Conservation (phyloP, 1,284 basidiomycete genomes). For the Amylostereum chailletii region DNA sequence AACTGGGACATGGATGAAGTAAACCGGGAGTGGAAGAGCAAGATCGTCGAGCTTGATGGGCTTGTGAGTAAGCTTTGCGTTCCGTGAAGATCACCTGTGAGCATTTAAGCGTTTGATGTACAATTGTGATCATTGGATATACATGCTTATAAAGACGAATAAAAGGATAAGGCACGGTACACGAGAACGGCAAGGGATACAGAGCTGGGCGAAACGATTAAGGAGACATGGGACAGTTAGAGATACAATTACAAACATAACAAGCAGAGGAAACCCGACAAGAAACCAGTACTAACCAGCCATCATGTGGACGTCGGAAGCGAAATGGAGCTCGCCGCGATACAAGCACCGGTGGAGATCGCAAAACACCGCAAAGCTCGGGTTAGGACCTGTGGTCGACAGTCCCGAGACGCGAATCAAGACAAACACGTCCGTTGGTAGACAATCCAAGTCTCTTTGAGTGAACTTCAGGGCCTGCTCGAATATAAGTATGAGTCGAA, state of each 20-base stretch:
- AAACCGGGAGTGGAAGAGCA: neutral
- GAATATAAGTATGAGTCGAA: neutral
- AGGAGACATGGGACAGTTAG: too few species aligned
- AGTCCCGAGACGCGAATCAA: slow-evolving; percentile 3
- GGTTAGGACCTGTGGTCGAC: neutral
- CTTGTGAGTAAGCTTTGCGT: neutral
- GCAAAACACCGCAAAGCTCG: neutral
- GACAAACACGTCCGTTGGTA: slow-evolving; percentile 5
- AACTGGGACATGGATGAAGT: neutral
- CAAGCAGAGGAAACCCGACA: too few species aligned
- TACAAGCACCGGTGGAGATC: slow-evolving; percentile 6
- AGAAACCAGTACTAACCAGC: too few species aligned
- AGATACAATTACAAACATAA: too few species aligned
- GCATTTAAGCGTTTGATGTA: too few species aligned
- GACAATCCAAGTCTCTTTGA: neutral
- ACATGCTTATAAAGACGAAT: too few species aligned
- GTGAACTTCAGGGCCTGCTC: neutral
- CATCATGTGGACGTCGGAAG: neutral
- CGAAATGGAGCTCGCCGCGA: slow-evolving; percentile 1
- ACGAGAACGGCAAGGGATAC: too few species aligned
- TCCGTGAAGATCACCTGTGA: neutral
- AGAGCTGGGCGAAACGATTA: too few species aligned
- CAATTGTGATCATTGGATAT: too few species aligned
- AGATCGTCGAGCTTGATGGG: neutral
- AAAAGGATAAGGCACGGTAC: too few species aligned